Evolutionary conservation across 352 stramenopile species (phyloP), one percentile per base, ranked within the genome.

Genomic region (Paralagenidium karlingii): DNA sequence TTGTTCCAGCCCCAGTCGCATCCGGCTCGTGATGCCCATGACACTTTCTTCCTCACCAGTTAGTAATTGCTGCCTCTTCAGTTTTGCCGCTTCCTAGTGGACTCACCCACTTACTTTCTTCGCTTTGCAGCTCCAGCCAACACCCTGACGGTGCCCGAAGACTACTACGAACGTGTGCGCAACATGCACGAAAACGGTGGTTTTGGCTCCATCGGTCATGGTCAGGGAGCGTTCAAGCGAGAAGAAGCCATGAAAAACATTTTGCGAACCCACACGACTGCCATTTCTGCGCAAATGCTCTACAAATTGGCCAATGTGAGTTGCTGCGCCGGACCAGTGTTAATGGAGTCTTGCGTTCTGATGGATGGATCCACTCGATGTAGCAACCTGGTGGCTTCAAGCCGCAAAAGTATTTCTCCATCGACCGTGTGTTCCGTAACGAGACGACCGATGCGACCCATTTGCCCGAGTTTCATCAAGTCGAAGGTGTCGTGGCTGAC

Each of bases 361-460:
- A 40, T 25, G 24, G 3, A 29, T 48, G 40, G n/a, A 40, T 37
- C 16, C 19, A 49, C 15, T 26, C 3, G 31, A 36, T 40, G 30
- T 56, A 53, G 57, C 82, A 97, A 61, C 67, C 83, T 5, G 94
- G 94, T 34, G 94, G 94, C 24, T 99, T 99, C 74, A 92, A 73
- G 41, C 96, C 96, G 16, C 82, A 94, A 38, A 95, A 97, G 49
- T 99, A 99, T 67, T 99, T 99, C 60, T 97, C 82, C 24, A 99
- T 99, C 58, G 96, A 99, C 63, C 87, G 96, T 42, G 96, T 99
- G 21, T 99, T 99, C 73, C 84, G 96, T 51, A 99, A 99, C 68
- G 96, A 99, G 67, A 98, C 78, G 43, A 99, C 99, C 91, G 96
- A 99, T 67, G 94, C 94, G 27, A 99, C 96, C 27, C 96, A 99